Evolutionary conservation across 495 filamentous ascomycete species (phyloP).

Genomic region (Lentithecium fluviatile): DNA sequence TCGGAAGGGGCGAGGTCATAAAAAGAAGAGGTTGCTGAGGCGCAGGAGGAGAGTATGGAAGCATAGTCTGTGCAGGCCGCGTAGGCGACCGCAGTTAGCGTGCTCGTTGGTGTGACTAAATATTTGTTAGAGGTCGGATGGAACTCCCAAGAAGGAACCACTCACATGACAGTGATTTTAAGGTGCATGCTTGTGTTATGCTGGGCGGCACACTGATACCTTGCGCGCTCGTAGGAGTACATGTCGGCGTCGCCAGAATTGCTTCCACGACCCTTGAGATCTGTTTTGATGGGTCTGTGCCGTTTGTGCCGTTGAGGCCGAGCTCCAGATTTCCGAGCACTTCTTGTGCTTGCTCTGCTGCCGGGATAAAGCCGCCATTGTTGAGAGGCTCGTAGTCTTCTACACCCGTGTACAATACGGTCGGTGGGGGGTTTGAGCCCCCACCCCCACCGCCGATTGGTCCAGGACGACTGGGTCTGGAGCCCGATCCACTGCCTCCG

Average conservation of each 20-base stretch:
- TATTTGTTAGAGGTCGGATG: background rate
- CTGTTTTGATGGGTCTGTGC: background rate
- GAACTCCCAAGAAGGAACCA: background rate
- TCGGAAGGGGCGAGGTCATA: constrained; percentile 4
- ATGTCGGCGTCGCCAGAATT: background rate
- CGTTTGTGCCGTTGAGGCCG: background rate
- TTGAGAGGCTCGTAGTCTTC: background rate
- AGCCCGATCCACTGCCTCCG: background rate
- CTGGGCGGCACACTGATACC: background rate
- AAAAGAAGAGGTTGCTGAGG: constrained; percentile 2
- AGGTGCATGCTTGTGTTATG: background rate
- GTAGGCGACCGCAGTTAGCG: constrained; percentile 9
- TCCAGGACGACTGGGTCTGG: background rate
- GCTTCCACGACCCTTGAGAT: background rate
- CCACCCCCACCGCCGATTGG: background rate
- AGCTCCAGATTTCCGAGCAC: background rate
- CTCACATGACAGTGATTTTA: background rate
- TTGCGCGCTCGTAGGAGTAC: background rate
- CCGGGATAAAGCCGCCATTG: background rate
- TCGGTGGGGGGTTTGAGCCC: background rate
- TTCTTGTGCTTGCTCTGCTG: background rate
- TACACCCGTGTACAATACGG: background rate
- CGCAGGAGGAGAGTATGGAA: constrained; percentile 5
- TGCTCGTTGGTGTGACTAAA: constrained; percentile 17
- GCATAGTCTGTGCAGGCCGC: constrained; percentile 20